A percentile compares a stretch with the other conserved stretches of the same genome.
Evolutionary conservation across 345 rosid species (phyloP).

Genomic region (Brassica rapa): DNA sequence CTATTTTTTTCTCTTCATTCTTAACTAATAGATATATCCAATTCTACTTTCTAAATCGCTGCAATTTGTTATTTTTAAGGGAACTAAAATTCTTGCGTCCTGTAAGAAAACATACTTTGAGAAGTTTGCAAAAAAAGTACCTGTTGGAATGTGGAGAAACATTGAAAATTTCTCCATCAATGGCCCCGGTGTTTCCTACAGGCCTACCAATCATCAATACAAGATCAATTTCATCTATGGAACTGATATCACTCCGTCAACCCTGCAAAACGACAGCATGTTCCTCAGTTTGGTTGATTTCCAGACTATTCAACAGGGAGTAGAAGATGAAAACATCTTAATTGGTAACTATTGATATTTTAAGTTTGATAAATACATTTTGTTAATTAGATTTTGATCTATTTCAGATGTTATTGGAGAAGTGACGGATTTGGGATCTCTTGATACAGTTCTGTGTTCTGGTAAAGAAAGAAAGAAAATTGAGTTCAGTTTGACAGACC

Average conservation of each 20-base stretch:
- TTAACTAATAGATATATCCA: neutral
- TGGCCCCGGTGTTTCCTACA: neutral
- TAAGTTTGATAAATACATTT: no score
- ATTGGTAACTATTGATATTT: neutral
- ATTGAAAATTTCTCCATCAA: neutral
- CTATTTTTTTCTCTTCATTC: no score
- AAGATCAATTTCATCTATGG: neutral
- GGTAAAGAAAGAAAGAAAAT: neutral
- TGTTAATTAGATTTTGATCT: no score
- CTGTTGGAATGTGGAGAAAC: neutral
- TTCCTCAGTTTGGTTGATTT: neutral
- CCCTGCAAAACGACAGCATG: neutral
- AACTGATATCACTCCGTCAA: neutral
- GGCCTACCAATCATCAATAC: neutral
- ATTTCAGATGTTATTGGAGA: neutral
- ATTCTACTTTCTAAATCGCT: neutral
- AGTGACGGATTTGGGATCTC: neutral
- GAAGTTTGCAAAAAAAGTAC: neutral
- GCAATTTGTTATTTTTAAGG: neutral
- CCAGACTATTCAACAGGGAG: neutral
- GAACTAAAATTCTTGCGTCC: neutral
- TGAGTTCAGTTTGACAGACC: neutral
- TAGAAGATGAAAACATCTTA: neutral
- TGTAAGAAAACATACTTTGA: neutral
- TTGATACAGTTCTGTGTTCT: neutral